Percentiles rank a stretch among this genome's conserved stretches.
phyloP scores from a whole-genome alignment of 768 basidiomycete genomes.

The Tricholoma furcatifolium region DNA sequence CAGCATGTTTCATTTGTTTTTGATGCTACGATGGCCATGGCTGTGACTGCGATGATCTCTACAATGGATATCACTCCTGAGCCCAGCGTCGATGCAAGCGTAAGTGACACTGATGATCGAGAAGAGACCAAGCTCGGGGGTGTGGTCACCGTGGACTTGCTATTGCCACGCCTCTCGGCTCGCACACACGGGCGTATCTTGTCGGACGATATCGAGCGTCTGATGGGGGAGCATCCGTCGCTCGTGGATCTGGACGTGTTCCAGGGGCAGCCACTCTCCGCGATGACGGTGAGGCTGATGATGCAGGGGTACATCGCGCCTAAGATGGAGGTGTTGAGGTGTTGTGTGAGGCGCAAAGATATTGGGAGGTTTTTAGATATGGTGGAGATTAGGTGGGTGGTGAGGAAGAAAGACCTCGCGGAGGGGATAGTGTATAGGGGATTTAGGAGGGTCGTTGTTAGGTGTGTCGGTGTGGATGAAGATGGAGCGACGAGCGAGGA shows the following conservation, averaged over 20 bases:
- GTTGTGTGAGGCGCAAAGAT: slow-evolving; percentile 4
- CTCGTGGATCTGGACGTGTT: slow-evolving; percentile 9
- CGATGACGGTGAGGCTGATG: slow-evolving; percentile 13
- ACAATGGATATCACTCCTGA: no score
- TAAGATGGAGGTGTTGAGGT: slow-evolving; percentile 9
- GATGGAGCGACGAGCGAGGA: no score
- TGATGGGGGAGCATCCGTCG: slow-evolving; percentile 11
- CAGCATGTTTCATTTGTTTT: slow-evolving; percentile 2
- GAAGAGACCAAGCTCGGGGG: no score
- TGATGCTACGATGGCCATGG: no score
- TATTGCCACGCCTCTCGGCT: slow-evolving; percentile 4
- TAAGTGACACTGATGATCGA: no score
- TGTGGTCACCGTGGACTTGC: no score
- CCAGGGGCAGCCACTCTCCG: slow-evolving; percentile 6
- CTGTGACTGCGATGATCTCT: no score
- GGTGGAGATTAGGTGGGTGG: slow-evolving; percentile 13
- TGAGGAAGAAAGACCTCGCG: slow-evolving; percentile 1
- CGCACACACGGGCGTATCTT: slow-evolving; percentile 1
- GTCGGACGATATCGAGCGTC: slow-evolving; percentile 9
- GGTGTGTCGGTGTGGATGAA: background rate
- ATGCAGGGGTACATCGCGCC: slow-evolving; percentile 5
- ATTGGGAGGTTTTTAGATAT: slow-evolving; percentile 14
- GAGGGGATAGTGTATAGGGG: slow-evolving; percentile 8
- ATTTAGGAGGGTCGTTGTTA: slow-evolving; percentile 8
- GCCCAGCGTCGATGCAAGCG: no score